These are phyloP conservation scores for Phytophthora constricta DNA, from an alignment of 352 stramenopile genomes.

Conservation along the genomic window DNA sequence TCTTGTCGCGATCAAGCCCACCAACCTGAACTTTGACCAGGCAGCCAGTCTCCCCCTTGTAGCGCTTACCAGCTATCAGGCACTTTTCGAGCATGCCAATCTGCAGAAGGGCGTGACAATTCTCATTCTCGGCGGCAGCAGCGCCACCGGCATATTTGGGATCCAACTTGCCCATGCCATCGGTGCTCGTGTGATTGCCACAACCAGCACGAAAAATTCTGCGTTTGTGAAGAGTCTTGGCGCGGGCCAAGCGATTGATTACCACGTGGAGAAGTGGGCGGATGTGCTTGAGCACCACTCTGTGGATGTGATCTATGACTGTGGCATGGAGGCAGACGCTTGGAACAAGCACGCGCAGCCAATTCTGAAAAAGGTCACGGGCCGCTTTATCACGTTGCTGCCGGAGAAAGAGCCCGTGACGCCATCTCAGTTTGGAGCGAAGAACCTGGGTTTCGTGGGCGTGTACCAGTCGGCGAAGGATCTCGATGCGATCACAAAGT, in stretches of 20 bases:
- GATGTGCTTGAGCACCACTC: slow-evolving; percentile 29
- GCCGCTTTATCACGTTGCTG: slow-evolving; percentile 10
- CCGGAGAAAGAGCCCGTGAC: neutral
- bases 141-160: slow-evolving; percentile 31
- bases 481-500: slow-evolving; percentile 3
- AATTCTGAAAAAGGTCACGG: slow-evolving; percentile 11
- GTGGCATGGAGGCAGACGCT: slow-evolving; percentile 18
- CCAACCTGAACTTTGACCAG: slow-evolving; percentile 37
- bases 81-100: slow-evolving; percentile 29
- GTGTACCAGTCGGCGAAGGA: neutral
- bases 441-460: neutral
- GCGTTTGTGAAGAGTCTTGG: slow-evolving; percentile 22
- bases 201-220: slow-evolving; percentile 23
- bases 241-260: slow-evolving; percentile 38
- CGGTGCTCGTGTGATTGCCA: slow-evolving; percentile 27
- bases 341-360: slow-evolving; percentile 29
- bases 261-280: slow-evolving; percentile 29
- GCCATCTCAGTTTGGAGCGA: neutral
- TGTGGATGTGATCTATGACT: slow-evolving; percentile 40
- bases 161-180: slow-evolving; percentile 41
- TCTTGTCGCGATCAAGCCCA: slow-evolving; percentile 44
- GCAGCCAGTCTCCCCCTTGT: slow-evolving; percentile 33
- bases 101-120: slow-evolving; percentile 36
- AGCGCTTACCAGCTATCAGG: slow-evolving; percentile 38
- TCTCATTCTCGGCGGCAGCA: slow-evolving; percentile 44